Conservation (phyloP, 2,329 filamentous ascomycete genomes). For the Tolypocladium guangdongense region DNA sequence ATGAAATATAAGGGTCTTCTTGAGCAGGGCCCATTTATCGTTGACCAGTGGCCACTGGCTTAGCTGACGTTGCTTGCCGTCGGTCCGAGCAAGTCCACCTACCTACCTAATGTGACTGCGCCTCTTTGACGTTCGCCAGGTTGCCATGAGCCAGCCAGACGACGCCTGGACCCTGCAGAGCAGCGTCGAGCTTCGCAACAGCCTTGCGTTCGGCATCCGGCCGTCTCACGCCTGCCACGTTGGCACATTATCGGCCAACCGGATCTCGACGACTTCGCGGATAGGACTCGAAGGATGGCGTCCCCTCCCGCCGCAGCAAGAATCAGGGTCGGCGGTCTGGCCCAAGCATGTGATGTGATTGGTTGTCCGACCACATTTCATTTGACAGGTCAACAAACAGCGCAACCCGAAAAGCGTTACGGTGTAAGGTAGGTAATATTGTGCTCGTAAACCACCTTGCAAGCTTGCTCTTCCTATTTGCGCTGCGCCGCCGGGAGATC, state of each 20-base stretch:
- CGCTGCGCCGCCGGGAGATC: neutral
- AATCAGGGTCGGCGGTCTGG: neutral
- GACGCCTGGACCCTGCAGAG: neutral
- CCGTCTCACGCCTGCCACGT: neutral
- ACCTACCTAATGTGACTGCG: too few relatives aligned
- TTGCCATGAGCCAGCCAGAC: neutral
- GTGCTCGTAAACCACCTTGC: too few relatives aligned
- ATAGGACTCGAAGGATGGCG: neutral
- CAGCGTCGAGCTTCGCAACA: too few relatives aligned
- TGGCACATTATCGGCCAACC: neutral
- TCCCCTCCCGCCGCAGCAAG: neutral
- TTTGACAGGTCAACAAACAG: too few relatives aligned
- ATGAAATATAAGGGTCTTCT: slow-evolving; percentile 6
- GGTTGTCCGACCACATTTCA: neutral
- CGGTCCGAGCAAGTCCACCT: too few relatives aligned
- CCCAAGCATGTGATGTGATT: neutral
- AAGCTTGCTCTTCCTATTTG: too few relatives aligned
- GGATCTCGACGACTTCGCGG: too few relatives aligned
- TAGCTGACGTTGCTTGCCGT: neutral
- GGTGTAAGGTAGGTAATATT: too few relatives aligned
- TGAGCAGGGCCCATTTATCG: neutral
- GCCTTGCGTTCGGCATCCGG: neutral
- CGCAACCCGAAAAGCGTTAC: too few relatives aligned
- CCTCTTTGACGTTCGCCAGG: neutral
- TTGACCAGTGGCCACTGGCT: neutral